Conservation (phyloP, 495 filamentous ascomycete genomes). For the Xylaria castorea region DNA sequence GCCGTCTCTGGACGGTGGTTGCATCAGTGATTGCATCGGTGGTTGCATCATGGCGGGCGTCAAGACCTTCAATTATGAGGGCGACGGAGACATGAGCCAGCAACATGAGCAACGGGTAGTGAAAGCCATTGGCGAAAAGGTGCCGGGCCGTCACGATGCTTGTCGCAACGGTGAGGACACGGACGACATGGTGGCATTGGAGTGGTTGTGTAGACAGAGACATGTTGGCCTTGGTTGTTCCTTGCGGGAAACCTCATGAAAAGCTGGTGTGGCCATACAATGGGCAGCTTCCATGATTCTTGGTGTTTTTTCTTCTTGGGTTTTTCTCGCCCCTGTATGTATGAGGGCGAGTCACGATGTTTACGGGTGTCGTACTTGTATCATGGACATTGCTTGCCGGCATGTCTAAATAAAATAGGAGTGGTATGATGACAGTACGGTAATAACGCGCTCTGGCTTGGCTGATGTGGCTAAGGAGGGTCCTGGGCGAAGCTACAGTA, state of each 20-base stretch:
- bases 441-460: constrained; percentile 3
- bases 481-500: constrained; percentile 1
- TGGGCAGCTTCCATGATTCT: constrained; percentile 23
- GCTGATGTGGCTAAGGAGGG: constrained; percentile 9
- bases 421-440: background rate
- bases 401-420: constrained; percentile 20
- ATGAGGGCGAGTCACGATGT: background rate
- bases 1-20: constrained; percentile 5
- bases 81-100: constrained; percentile 23
- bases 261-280: background rate
- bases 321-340: background rate
- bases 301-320: background rate
- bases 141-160: constrained; percentile 28
- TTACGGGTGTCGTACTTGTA: background rate
- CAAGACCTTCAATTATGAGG: constrained; percentile 8
- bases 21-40: background rate
- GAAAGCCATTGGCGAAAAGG: constrained; percentile 23
- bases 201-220: background rate
- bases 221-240: constrained; percentile 18
- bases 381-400: background rate
- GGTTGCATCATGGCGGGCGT: background rate
- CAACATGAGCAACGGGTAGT: constrained; percentile 28
- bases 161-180: constrained; percentile 18
- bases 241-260: constrained; percentile 9
- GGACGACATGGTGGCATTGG: constrained; percentile 24